Evolutionary conservation across 257 asterid species (phyloP).

Genomic region (Gynochthodes officinalis): DNA sequence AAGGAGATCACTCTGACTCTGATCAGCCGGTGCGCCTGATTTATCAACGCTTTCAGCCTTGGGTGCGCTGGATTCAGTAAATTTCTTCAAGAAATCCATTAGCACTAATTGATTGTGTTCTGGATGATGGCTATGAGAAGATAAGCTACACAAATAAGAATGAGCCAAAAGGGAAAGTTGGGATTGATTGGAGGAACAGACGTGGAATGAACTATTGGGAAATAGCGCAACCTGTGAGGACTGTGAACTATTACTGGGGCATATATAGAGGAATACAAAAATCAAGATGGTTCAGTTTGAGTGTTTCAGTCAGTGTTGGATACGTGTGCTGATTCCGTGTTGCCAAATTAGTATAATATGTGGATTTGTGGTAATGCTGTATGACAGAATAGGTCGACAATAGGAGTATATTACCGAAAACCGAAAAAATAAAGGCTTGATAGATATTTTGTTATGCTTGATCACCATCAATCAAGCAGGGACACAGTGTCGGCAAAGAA

Average conservation of each 20-base stretch:
- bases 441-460: too few relatives aligned
- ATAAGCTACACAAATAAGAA: neutral
- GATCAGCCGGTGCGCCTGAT: neutral
- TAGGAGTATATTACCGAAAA: too few relatives aligned
- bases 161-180: neutral
- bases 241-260: neutral
- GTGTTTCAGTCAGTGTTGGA: conserved; percentile 4
- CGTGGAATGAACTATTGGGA: too few relatives aligned
- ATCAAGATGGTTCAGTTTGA: conserved; percentile 5
- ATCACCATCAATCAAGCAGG: neutral
- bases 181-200: neutral
- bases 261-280: neutral
- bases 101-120: neutral
- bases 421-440: too few relatives aligned
- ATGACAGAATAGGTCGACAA: neutral
- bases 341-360: neutral
- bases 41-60: conserved; percentile 2
- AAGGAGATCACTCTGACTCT: conserved; percentile 13
- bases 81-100: conserved; percentile 19
- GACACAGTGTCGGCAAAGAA: conserved; percentile 10
- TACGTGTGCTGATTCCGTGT: neutral
- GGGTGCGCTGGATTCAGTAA: conserved; percentile 1
- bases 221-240: neutral
- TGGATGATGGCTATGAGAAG: neutral
- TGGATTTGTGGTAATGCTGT: neutral